Base-by-base conservation (phyloP, 805 yeast genomes). In the Zygoascus flipseniorum region DNA sequence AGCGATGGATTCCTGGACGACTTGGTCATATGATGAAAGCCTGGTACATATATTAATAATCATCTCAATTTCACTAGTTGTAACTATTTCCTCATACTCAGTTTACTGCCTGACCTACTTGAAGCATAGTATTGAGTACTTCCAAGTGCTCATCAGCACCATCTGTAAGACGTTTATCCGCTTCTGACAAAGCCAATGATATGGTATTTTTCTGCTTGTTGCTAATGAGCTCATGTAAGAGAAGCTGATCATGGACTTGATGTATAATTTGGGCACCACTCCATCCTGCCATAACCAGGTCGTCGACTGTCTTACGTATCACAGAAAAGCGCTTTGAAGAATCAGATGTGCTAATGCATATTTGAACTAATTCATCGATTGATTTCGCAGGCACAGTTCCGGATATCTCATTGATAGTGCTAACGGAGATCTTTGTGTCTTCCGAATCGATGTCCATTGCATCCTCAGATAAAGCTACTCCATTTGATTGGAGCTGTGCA, bases 61-160 rank as follows among this genome's bases (percentile, higher is more conserved):
- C 6, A 35, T 35, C 4, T 35, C 39, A 35, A 35, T n/a, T 35
- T 10, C 13, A 37, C 42, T 3, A 5, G 18, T 9, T 39, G 5
- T 37, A 5, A 11, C 28, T 23, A 6, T 23, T 5, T 11, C 10
- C 37, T 20, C 39, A 5, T 32, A 14, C 13, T 28, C 16, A 45
- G 35, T 51, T 46, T 13, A 58, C 51, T 2, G 42, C 46, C 19
- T 55, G 50, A 5, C 85, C 74, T n/a, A 83, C 69, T 57, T 79
- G 74, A 10, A 78, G 62, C 31, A 80, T 61, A 59, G 89, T 73
- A 60, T 86, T 85, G 59, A 92, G 74, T 20, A 93, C 63, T 61
- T 87, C 96, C 31, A 92, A 71, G 55, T 86, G 88, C 66, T 92
- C 99, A 62, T 89, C 95, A 3, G 96, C 80, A 14, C 99, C 99